Evolutionary conservation across 164 flowering plant genomes (phyloP).

Genomic region (Stephania japonica): DNA sequence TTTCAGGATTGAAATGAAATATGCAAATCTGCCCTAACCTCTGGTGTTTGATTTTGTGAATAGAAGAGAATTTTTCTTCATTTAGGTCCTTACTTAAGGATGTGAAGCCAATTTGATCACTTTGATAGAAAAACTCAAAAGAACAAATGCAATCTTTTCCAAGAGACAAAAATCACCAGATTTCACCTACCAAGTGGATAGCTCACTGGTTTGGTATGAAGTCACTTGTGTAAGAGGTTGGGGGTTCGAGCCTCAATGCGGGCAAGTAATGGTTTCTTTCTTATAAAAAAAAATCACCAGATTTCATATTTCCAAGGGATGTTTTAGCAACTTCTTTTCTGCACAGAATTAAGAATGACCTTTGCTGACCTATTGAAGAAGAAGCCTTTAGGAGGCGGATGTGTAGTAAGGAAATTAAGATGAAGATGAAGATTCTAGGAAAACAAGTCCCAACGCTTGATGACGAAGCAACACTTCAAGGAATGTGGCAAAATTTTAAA

Average conservation of each 20-base stretch:
- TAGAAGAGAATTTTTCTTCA: too few relatives aligned
- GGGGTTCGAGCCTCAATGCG: too few relatives aligned
- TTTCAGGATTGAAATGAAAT: not conserved
- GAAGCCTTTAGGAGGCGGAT: not conserved
- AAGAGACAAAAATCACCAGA: not conserved
- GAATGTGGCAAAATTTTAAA: not conserved
- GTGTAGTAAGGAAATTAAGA: not conserved
- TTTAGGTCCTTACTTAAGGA: not conserved
- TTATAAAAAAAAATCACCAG: not conserved
- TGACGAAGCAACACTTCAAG: not conserved
- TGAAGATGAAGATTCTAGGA: not conserved
- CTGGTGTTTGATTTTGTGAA: too few relatives aligned
- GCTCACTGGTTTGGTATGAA: too few relatives aligned
- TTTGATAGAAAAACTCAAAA: not conserved
- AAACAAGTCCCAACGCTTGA: not conserved
- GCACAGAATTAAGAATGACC: not conserved
- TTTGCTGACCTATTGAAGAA: not conserved
- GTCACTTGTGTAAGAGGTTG: too few relatives aligned
- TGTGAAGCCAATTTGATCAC: not conserved
- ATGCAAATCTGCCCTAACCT: too few relatives aligned
- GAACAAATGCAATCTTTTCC: not conserved
- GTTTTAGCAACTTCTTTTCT: not conserved
- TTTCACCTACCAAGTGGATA: not conserved
- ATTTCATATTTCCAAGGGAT: not conserved
- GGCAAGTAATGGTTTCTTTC: too few relatives aligned